Base-by-base conservation (phyloP, 805 yeast genomes). In the Candida argentea region DNA sequence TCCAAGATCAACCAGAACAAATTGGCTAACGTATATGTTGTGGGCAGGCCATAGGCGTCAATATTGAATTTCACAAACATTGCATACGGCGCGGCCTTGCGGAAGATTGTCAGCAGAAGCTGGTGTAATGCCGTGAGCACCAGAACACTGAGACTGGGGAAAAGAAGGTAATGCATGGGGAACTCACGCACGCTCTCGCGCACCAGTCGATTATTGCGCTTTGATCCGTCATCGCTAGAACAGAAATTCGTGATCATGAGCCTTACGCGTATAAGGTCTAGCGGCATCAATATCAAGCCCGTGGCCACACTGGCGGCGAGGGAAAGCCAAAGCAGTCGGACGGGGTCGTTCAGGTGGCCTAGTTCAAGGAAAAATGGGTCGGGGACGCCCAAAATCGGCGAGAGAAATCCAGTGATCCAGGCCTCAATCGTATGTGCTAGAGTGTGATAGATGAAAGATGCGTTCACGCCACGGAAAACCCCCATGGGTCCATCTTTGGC, bases 321-420 rank as follows among this genome's bases (percentile, higher is more conserved):
- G 4, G 85, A 74, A 6, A 85, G 61, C 20, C 73, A 51, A 6
- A 86, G 57, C n/a, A 89, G 73, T 28, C 68, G 60, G 26, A 71
- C 54, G 1, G 93, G 85, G 35, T 79, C 85, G 3, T 86, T 73
- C 7, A 91, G 78, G 43, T 82, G 91, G 13, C 83, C 66, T 28
- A 81, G 66, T 37, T 84, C 94, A 40, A 85, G 76, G 48, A 85
- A 79, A 36, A 76, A 73, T 3, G 95, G 95, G 48, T 87, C 96
- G 0, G 95, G 94, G 17, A 85, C 72, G 12, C 81, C 78, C 29
- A 82, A 51, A 25, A 83, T 57, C 2, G 95, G 91, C 4, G 95
- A 76, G 5, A 86, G 48, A 37, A 87, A 72, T 3, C 95, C 95
- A 0, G 93, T 80, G 26, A 86, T 64, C 96, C 97, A 87, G 1